Conservation (phyloP, 805 yeast species). For the Sugiyamaella qingdaonensis region DNA sequence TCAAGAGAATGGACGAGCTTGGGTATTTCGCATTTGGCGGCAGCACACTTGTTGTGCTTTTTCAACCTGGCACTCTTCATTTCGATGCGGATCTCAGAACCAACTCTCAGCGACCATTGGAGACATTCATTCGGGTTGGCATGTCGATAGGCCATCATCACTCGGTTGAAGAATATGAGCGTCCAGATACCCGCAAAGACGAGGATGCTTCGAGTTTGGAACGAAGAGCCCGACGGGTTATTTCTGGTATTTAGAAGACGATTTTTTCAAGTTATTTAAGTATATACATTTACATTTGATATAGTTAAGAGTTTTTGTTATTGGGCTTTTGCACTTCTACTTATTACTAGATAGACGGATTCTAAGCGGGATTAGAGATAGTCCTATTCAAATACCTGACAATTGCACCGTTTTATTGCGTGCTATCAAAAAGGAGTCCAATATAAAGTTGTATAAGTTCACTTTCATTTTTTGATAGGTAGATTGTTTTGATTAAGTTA, state of each 20-base stretch:
- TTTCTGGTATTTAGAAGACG: conserved; percentile 7
- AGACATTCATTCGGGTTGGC: conserved; percentile 83
- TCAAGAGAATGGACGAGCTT: conserved; percentile 72
- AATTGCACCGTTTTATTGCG: no score
- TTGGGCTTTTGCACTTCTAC: no score
- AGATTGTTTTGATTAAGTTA: no score
- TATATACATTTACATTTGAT: neutral
- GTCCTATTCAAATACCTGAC: no score
- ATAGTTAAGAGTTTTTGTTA: no score
- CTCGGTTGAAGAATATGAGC: conserved; percentile 43
- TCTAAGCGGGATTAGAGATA: no score
- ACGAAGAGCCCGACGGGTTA: conserved; percentile 11
- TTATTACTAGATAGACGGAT: no score
- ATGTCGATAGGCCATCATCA: conserved; percentile 83
- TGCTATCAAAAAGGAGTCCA: no score
- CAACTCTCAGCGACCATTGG: conserved; percentile 67
- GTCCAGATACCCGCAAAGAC: conserved; percentile 35
- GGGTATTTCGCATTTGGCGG: conserved; percentile 98
- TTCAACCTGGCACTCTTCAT: conserved; percentile 40
- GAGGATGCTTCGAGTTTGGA: conserved; percentile 12
- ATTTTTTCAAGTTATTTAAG: neutral
- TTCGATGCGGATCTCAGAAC: conserved; percentile 71
- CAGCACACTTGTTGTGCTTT: conserved; percentile 69
- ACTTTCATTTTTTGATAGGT: no score
- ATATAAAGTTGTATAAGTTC: no score